phyloP scores from a whole-genome alignment of 768 basidiomycete genomes.

The Tylopilus balloui region DNA sequence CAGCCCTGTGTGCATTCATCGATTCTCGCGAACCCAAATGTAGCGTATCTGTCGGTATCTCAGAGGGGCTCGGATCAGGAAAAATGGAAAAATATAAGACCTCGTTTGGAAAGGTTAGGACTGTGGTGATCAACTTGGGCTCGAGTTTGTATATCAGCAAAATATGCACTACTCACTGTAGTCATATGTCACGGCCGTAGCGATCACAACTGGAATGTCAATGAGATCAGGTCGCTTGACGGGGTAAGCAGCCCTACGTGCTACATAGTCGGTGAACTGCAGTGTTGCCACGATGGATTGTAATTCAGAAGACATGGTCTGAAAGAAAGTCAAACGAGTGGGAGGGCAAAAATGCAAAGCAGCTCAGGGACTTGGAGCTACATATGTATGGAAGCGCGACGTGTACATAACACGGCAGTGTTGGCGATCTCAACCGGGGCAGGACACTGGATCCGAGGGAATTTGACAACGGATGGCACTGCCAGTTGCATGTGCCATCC shows the following conservation, averaged over 20 bases:
- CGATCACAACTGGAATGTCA: constrained; percentile 6
- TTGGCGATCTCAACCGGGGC: not conserved
- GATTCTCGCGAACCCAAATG: constrained; percentile 17
- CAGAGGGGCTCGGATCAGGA: no score
- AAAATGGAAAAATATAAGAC: not conserved
- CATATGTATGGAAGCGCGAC: no score
- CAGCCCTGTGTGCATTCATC: not conserved
- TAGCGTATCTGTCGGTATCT: constrained; percentile 16
- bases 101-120: constrained; percentile 17
- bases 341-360: not conserved
- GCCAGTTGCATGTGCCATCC: not conserved
- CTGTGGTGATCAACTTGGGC: constrained; percentile 1
- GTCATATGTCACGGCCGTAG: constrained; percentile 17
- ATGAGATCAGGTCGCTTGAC: not conserved
- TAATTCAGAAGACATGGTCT: constrained; percentile 13
- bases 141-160: not conserved
- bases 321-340: not conserved
- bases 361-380: not conserved
- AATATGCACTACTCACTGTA: constrained; percentile 12
- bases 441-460: no score
- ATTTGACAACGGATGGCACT: no score
- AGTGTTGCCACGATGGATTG: constrained; percentile 2
- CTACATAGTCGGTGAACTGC: constrained; percentile 7
- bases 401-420: no score
- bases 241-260: constrained; percentile 1